These are phyloP conservation scores for Diaporthe vexans DNA, from an alignment of 2,329 filamentous ascomycete genomes.

Conservation along the genomic window DNA sequence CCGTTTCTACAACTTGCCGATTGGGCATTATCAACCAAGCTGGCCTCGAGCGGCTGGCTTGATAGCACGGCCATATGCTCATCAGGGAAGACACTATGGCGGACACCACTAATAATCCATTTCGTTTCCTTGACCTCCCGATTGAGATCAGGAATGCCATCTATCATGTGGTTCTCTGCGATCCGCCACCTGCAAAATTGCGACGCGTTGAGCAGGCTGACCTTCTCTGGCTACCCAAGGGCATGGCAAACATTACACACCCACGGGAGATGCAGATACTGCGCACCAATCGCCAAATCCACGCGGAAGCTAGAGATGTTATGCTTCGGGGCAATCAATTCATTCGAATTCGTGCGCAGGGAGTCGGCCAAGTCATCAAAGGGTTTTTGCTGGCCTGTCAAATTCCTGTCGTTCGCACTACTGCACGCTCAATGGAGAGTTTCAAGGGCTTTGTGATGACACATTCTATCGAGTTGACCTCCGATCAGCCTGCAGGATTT, in stretches of 20 bases:
- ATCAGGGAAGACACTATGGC: background rate
- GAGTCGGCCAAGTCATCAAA: conserved; percentile 26
- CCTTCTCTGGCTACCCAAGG: conserved; percentile 12
- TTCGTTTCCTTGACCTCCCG: conserved; percentile 27
- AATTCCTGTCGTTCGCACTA: background rate
- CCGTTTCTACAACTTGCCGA: background rate
- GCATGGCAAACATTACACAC: background rate
- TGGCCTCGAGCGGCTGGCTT: no score
- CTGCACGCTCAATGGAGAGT: conserved; percentile 7
- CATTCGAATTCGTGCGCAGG: conserved; percentile 15
- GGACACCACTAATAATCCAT: background rate
- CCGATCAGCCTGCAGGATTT: background rate
- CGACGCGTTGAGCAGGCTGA: conserved; percentile 31
- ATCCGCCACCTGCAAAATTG: conserved; percentile 8
- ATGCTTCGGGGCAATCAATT: conserved; percentile 34
- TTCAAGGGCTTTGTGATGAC: conserved; percentile 31
- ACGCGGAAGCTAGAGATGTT: conserved; percentile 30
- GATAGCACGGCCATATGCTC: background rate
- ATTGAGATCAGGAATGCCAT: conserved; percentile 25
- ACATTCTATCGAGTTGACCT: background rate
- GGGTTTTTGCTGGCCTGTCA: background rate
- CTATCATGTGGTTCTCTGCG: conserved; percentile 33
- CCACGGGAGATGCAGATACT: conserved; percentile 31
- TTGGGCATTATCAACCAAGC: background rate
- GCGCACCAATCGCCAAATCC: conserved; percentile 29